Percentiles rank a stretch among this genome's conserved stretches.
phyloP scores from a whole-genome alignment of 1,284 basidiomycete species.

The Lentinula novae-zelandiae region DNA sequence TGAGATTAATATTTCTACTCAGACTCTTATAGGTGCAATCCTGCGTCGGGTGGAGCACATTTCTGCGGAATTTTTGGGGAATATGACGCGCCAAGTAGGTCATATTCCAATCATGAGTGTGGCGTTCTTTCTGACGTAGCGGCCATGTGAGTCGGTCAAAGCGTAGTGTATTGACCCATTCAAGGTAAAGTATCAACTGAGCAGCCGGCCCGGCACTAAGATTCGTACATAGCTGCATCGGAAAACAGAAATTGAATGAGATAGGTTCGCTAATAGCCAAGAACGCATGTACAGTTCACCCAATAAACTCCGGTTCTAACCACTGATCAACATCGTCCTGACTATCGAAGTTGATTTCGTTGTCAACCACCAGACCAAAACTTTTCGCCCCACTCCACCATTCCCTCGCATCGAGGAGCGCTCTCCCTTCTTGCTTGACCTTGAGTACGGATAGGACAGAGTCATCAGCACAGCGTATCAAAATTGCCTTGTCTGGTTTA shows the following conservation, averaged over 20 bases:
- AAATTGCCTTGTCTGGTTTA: conserved; percentile 31
- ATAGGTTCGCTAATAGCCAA: neutral
- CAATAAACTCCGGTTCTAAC: neutral
- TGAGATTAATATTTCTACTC: neutral
- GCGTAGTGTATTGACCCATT: neutral
- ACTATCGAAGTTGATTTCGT: conserved; percentile 6
- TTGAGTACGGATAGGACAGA: conserved; percentile 46
- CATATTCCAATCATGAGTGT: neutral
- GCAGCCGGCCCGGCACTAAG: too few relatives aligned
- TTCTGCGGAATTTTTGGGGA: too few relatives aligned
- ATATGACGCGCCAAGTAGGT: neutral
- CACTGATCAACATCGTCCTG: conserved; percentile 5
- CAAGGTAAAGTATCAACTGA: neutral
- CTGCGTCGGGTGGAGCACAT: neutral
- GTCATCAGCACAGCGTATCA: conserved; percentile 47
- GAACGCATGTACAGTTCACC: neutral
- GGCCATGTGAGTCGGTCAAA: neutral
- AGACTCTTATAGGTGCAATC: neutral
- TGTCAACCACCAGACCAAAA: conserved; percentile 20
- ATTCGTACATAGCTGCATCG: neutral
- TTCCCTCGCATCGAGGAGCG: conserved; percentile 38
- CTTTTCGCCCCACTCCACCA: conserved; percentile 63
- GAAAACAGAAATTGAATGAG: neutral
- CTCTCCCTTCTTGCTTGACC: conserved; percentile 61
- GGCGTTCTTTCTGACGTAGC: neutral